Conservation (phyloP, 192 early-diverging fungal species). For the Linnemannia zychae region DNA sequence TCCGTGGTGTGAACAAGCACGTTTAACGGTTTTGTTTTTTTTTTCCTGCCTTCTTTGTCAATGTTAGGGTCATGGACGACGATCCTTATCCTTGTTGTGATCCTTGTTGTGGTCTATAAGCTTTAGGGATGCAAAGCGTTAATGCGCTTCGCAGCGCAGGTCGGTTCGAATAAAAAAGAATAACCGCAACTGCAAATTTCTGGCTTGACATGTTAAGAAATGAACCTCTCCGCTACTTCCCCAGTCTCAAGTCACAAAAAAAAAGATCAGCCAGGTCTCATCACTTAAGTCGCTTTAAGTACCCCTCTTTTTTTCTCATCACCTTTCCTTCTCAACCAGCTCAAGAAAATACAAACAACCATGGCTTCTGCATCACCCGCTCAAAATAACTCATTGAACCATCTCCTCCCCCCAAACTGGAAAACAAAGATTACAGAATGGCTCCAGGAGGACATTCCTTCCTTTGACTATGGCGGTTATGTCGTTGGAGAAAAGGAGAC, state of each 20-base stretch:
- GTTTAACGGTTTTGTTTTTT: no score
- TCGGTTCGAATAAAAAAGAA: background rate
- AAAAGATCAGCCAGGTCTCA: background rate
- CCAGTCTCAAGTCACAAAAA: background rate
- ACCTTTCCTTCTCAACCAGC: background rate
- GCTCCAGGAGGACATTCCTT: conserved; percentile 96
- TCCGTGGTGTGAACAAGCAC: no score
- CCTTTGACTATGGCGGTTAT: conserved; percentile 97
- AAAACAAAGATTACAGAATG: conserved; percentile 82
- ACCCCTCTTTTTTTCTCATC: background rate
- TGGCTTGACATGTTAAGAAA: no score
- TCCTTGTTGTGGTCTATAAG: conserved; percentile 57
- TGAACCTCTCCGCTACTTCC: no score
- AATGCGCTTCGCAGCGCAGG: background rate
- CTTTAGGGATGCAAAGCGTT: background rate
- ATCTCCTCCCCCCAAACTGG: conserved; percentile 84
- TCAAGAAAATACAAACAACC: background rate
- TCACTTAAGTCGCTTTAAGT: background rate
- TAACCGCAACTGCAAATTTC: background rate
- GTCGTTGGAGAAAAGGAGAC: conserved; percentile 93
- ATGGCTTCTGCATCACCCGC: conserved; percentile 58
- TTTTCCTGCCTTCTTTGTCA: background rate
- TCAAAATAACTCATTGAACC: conserved; percentile 37
- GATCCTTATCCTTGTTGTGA: conserved; percentile 58
- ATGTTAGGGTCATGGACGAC: conserved; percentile 59